These are phyloP conservation scores for Debaryomycetaceae sp. DNA, from an alignment of 1,139 yeast species.

Conservation along the genomic window DNA sequence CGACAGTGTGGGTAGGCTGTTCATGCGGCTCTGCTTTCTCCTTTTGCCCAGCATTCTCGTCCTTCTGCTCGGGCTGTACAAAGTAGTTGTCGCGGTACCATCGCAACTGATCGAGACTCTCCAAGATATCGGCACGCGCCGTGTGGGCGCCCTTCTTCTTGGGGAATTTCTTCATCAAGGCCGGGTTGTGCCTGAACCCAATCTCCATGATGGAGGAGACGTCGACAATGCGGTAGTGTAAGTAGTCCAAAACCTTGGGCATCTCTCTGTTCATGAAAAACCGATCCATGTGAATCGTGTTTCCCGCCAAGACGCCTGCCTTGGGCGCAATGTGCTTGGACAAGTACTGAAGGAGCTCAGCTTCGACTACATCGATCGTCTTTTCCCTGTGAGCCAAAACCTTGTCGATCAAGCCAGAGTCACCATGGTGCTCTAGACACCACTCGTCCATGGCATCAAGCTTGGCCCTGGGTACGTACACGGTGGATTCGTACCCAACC, in stretches of 20 bases:
- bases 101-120: conserved; percentile 76
- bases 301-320: conserved; percentile 78
- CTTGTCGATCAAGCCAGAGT: conserved; percentile 72
- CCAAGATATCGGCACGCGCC: conserved; percentile 82
- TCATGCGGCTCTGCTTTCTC: conserved; percentile 1
- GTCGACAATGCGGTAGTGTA: conserved; percentile 84
- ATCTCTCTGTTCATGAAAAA: conserved; percentile 80
- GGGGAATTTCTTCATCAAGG: conserved; percentile 54
- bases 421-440: conserved; percentile 78
- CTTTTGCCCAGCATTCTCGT: not conserved
- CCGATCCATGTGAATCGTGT: conserved; percentile 88
- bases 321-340: conserved; percentile 48
- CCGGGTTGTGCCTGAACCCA: conserved; percentile 72
- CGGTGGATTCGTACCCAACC: conserved; percentile 73
- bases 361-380: conserved; percentile 57
- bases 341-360: conserved; percentile 60
- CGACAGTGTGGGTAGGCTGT: no score
- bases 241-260: conserved; percentile 65
- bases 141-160: conserved; percentile 70
- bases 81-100: conserved; percentile 74
- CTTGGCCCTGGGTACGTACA: conserved; percentile 62
- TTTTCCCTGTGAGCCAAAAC: conserved; percentile 53
- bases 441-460: conserved; percentile 78
- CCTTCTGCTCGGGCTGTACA: conserved; percentile 6
- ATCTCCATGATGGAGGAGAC: conserved; percentile 82